These are phyloP conservation scores for Monarda citriodora DNA, from an alignment of 305 asterid species.

Conservation along the genomic window DNA sequence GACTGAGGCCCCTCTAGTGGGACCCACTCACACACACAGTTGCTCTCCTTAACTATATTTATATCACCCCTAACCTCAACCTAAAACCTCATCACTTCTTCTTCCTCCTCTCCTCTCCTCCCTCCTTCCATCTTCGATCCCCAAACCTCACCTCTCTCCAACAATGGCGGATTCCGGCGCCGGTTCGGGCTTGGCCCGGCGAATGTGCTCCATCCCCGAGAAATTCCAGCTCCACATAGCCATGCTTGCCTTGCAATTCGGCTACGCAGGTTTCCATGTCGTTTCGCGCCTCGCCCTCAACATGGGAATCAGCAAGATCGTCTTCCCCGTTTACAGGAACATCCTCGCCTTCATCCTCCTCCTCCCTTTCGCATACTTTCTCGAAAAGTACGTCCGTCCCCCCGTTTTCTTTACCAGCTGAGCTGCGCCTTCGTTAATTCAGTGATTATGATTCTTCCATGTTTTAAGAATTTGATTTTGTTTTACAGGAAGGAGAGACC, in stretches of 20 bases:
- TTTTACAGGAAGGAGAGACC: constrained; percentile 94
- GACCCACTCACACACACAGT: neutral
- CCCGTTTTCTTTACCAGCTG: too few species aligned
- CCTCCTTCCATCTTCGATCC: neutral
- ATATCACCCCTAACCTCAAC: constrained; percentile 52
- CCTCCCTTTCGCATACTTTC: constrained; percentile 93
- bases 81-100: constrained; percentile 24
- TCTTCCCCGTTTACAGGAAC: constrained; percentile 91
- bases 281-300: constrained; percentile 95
- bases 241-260: constrained; percentile 93
- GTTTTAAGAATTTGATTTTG: too few species aligned
- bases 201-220: constrained; percentile 81
- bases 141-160: neutral
- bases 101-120: too few species aligned
- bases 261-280: constrained; percentile 98
- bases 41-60: constrained; percentile 40
- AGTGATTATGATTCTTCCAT: too few species aligned
- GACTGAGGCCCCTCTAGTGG: constrained; percentile 24
- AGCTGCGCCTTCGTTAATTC: too few species aligned
- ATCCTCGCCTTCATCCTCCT: constrained; percentile 87
- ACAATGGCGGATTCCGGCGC: constrained; percentile 71
- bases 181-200: constrained; percentile 33
- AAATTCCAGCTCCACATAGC: constrained; percentile 83
- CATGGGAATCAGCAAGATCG: constrained; percentile 99
- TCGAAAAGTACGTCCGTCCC: constrained; percentile 65